These are phyloP conservation scores for Ceratocystis harringtonii DNA, from an alignment of 2,329 filamentous ascomycete species.

Conservation along the genomic window DNA sequence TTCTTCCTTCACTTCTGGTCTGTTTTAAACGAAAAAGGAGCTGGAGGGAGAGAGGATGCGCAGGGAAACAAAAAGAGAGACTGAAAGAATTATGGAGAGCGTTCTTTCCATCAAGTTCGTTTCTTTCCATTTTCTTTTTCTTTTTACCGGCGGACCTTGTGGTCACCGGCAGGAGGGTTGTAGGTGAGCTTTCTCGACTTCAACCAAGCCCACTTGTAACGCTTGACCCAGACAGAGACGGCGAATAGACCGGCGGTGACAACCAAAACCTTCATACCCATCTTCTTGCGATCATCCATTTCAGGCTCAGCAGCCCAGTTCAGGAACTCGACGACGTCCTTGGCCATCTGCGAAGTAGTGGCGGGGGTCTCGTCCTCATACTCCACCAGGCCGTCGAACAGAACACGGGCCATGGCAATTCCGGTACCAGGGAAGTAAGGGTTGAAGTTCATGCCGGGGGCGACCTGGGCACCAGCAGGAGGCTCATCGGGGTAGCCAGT, in stretches of 20 bases:
- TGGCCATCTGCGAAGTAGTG: conserved; percentile 96
- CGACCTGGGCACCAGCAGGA: conserved; percentile 73
- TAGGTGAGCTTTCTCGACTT: conserved; percentile 93
- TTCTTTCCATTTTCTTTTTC: conserved; percentile 11
- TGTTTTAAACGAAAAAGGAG: conserved; percentile 15
- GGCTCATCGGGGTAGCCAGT: conserved; percentile 96
- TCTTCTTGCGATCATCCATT: conserved; percentile 99
- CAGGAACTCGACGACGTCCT: conserved; percentile 96
- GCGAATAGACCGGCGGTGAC: conserved; percentile 67
- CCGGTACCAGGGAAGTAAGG: conserved; percentile 98
- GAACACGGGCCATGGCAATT: conserved; percentile 96
- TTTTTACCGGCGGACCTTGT: conserved; percentile 34
- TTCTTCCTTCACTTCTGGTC: not conserved
- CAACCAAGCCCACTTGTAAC: conserved; percentile 96
- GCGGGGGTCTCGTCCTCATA: conserved; percentile 95
- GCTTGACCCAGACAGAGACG: conserved; percentile 92
- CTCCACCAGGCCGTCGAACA: conserved; percentile 94
- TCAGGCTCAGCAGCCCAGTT: conserved; percentile 99
- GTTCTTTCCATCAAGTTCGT: not conserved
- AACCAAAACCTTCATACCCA: conserved; percentile 92
- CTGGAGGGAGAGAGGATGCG: conserved; percentile 14
- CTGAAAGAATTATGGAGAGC: not conserved
- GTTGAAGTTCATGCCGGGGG: conserved; percentile 96
- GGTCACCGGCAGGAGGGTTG: conserved; percentile 51
- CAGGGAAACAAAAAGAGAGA: not conserved